Evolutionary conservation across 2,329 filamentous ascomycete species (phyloP).

Genomic region (Sporothrix inflata): DNA sequence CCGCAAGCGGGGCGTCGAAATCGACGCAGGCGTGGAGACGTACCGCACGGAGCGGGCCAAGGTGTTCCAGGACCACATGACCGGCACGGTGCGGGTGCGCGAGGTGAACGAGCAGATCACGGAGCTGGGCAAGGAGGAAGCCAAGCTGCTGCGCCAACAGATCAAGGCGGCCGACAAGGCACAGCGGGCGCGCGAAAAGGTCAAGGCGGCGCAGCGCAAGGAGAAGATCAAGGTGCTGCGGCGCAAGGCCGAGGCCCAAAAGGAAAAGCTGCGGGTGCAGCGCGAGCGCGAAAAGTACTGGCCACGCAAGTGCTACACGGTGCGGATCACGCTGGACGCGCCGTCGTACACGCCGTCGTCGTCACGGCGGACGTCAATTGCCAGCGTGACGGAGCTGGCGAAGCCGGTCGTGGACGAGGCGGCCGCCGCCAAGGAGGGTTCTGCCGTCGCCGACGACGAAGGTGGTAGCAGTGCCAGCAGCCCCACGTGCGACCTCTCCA

Average conservation of each 20-base stretch:
- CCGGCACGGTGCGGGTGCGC: constrained; percentile 40
- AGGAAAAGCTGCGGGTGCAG: constrained; percentile 51
- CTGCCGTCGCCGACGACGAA: constrained; percentile 27
- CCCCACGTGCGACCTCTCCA: constrained; percentile 50
- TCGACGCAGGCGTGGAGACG: constrained; percentile 45
- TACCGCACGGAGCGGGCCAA: constrained; percentile 50
- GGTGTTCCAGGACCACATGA: constrained; percentile 48
- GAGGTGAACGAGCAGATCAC: constrained; percentile 42
- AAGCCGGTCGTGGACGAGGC: constrained; percentile 54
- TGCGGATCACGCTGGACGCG: constrained; percentile 57
- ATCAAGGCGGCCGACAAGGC: constrained; percentile 40
- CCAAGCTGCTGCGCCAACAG: constrained; percentile 39
- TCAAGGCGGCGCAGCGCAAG: constrained; percentile 41
- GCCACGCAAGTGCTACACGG: constrained; percentile 53
- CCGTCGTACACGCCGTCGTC: constrained; percentile 48
- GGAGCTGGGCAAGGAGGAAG: constrained; percentile 42
- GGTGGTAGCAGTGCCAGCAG: not conserved
- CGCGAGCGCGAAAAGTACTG: constrained; percentile 52
- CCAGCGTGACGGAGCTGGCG: constrained; percentile 56
- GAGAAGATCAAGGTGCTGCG: constrained; percentile 44
- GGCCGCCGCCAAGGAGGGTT: constrained; percentile 38
- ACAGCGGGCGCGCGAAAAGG: constrained; percentile 40
- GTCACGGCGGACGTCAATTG: constrained; percentile 54
- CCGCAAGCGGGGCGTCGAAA: constrained; percentile 41
- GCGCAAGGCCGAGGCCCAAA: constrained; percentile 31